Evolutionary conservation across 257 asterid genomes (phyloP), one percentile per base, ranked within the genome.

Genomic region (Craterostigma plantagineum): DNA sequence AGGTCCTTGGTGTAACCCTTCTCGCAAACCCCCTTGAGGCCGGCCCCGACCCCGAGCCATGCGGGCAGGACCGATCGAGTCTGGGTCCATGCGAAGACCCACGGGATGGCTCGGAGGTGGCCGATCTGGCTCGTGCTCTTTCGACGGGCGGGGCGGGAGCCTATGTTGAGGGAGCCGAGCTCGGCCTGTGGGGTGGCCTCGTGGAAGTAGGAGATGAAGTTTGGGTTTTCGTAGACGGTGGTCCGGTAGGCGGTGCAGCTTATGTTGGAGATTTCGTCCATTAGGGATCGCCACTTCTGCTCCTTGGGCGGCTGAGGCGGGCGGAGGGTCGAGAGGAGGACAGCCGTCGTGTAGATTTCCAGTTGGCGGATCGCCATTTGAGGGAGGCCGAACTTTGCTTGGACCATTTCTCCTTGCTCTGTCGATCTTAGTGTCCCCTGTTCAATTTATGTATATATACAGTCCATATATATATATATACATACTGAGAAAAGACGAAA

Each of bases 341-440:
- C 98, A 7, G 95, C 95, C 7, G 95, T 78, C 4, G 98, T 82
- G 72, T 82, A 82, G 58, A 87, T 82, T 60, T 82, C 95, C 45
- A 87, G 59, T 76, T 87, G 98, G 14, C 95, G 78, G 43, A 82
- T 73, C n/a, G 98, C 93, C 58, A 76, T 79, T 47, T 82, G 85
- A 38, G 98, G 95, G 38, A 79, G 68, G 18, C 98, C 98, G 27
- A 87, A 87, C 47, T 87, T 87, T 10, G 98, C 98, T 55, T 87
- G 98, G 61, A 87, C 98, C 98, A 87, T 87, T 72, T 87, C 98
- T 54, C 98, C 98, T 68, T 87, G 98, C 51, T 87, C 98, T 0
- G 95, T 87, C 40, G 95, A 79, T 45, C 98, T 66, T 3, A 87
- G 74, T 13, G 93, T 69, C 23, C 98, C 97, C 97, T 85, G 73